A percentile compares a stretch with the other conserved stretches of the same genome.
These are phyloP conservation scores for Lentinula novae-zelandiae DNA, from an alignment of 1,284 basidiomycete genomes.

Conservation along the genomic window DNA sequence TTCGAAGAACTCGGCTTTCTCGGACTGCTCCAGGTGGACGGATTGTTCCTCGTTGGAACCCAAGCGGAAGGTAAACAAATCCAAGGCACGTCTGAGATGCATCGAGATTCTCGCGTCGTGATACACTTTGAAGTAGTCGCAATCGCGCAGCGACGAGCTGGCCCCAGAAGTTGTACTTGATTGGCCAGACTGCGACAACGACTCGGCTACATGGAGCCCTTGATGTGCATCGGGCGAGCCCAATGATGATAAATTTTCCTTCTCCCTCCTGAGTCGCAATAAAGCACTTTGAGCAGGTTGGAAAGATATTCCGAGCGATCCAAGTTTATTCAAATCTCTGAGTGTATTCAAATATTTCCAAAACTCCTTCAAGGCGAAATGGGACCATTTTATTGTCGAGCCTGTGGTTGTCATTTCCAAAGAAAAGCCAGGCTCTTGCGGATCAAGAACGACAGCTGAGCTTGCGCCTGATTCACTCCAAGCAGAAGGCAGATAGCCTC, in stretches of 20 bases:
- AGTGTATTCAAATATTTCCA: conserved; percentile 51
- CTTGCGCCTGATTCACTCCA: conserved; percentile 42
- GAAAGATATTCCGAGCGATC: conserved; percentile 52
- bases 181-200: conserved; percentile 16
- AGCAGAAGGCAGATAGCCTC: conserved; percentile 40
- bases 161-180: not conserved
- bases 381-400: conserved; percentile 48
- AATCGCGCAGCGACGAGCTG: not conserved
- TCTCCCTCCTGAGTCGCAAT: not conserved
- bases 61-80: conserved; percentile 38
- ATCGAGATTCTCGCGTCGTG: conserved; percentile 50
- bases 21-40: not conserved
- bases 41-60: not conserved
- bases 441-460: conserved; percentile 36
- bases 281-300: conserved; percentile 29
- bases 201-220: conserved; percentile 10
- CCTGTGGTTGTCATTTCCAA: conserved; percentile 8
- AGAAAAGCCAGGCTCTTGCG: conserved; percentile 5
- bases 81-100: conserved; percentile 46
- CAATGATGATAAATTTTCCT: not conserved
- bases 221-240: not conserved
- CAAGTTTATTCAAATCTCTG: conserved; percentile 35
- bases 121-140: conserved; percentile 61
- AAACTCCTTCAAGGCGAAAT: conserved; percentile 37
- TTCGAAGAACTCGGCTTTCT: not conserved